Evolutionary conservation across 129 eudicot genomes (phyloP).

Genomic region (Logfia minima): DNA sequence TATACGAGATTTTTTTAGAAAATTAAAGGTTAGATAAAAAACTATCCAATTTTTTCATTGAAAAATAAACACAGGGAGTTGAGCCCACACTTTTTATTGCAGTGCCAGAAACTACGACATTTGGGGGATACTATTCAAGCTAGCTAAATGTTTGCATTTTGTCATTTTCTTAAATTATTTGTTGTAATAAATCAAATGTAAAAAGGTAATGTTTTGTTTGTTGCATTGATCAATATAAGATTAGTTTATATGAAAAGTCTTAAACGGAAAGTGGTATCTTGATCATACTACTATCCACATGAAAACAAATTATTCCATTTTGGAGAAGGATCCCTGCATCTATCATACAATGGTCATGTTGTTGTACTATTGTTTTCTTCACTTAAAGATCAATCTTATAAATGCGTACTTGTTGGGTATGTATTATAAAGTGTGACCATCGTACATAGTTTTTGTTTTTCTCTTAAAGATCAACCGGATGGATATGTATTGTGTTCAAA

Average conservation of each 20-base stretch:
- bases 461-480: conserved; percentile 5
- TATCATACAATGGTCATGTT: conserved; percentile 27
- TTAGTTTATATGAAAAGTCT: neutral
- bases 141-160: conserved; percentile 5
- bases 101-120: neutral
- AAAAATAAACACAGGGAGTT: conserved; percentile 36
- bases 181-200: no score
- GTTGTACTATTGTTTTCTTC: neutral
- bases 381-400: neutral
- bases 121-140: neutral
- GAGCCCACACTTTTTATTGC: conserved; percentile 20
- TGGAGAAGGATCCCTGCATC: conserved; percentile 30
- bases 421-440: neutral
- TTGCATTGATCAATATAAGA: conserved; percentile 17
- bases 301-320: conserved; percentile 20
- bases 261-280: conserved; percentile 21
- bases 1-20: no score
- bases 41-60: conserved; percentile 10
- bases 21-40: no score
- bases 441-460: neutral
- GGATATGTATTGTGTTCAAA: conserved; percentile 10
- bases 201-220: neutral
- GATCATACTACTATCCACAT: conserved; percentile 27
- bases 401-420: conserved; percentile 18
- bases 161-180: neutral